Base-by-base conservation (phyloP, 345 rosid species). In the Arabidopsis arenosa region DNA sequence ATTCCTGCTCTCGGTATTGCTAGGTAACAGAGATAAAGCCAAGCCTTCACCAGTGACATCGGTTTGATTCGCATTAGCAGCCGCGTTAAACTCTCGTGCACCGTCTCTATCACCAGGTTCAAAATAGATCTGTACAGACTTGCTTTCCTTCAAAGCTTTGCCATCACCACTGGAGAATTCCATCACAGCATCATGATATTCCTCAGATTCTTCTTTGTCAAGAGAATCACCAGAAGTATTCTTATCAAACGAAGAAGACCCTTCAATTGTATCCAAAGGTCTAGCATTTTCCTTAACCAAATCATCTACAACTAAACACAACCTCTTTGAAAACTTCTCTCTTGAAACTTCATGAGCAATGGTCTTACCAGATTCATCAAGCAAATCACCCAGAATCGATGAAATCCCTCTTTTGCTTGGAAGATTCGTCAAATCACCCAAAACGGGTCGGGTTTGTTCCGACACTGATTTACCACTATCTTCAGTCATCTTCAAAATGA, bases 361-460 rank as follows among this genome's bases (percentile, higher is more conserved):
- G 9, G 60, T 55, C 54, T 82, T 76, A 14, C 63, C 78, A 71
- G 47, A 45, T 48, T 60, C 70, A 64, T 70, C 82, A 26, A 83
- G 85, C 8, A 68, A 41, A 69, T 75, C 85, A 8, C 72, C 81
- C 13, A 69, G 53, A 84, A 81, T 66, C 66, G 66, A 74, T 0
- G 90, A 87, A 49, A 82, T 23, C 13, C 64, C 85, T 41, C 97
- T 81, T 69, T 92, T 92, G 4, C 13, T 66, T 0, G 85, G 65
- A 1, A 75, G 63, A 65, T 92, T 94, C 0, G 87, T 90, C 66
- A 89, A 18, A 77, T 93, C 90, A 6, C 81, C 75, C 47, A 90
- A 78, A 53, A 59, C 83, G 18, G 58, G 65, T 18, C 90, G 88
- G 53, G 51, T 36, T 33, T 61, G 73, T 6, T 52, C 52, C 5